Evolutionary conservation across 768 basidiomycete species (phyloP).

Genomic region (Mycena maculata): DNA sequence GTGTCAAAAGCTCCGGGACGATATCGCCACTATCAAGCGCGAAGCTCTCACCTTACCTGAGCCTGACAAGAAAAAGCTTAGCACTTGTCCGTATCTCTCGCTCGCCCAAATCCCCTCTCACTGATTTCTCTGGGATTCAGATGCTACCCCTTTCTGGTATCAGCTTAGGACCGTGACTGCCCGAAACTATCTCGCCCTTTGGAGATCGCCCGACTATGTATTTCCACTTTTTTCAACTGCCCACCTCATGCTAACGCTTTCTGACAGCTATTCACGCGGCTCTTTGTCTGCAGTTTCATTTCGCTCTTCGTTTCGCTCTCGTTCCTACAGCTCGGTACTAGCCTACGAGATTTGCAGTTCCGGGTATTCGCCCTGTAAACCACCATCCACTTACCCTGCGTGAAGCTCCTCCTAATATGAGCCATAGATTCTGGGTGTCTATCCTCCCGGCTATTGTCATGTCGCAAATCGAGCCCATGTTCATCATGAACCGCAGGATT

Average conservation of each 20-base stretch:
- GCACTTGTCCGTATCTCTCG: constrained; percentile 55
- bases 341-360: constrained; percentile 78
- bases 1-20: constrained; percentile 50
- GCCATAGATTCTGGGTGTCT: constrained; percentile 69
- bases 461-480: constrained; percentile 85
- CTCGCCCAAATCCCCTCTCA: neutral
- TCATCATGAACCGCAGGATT: constrained; percentile 73
- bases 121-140: constrained; percentile 44
- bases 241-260: too few relatives aligned
- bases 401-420: neutral
- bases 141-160: constrained; percentile 80
- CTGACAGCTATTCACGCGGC: constrained; percentile 84
- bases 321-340: constrained; percentile 79
- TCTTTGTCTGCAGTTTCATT: constrained; percentile 80
- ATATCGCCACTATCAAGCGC: constrained; percentile 61
- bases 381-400: neutral
- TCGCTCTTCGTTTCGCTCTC: constrained; percentile 81
- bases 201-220: constrained; percentile 89
- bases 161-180: constrained; percentile 76
- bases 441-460: constrained; percentile 82
- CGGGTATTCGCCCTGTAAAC: constrained; percentile 82
- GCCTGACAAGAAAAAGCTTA: constrained; percentile 52
- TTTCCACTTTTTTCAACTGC: too few relatives aligned
- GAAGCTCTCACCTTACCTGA: constrained; percentile 58
- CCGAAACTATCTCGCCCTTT: constrained; percentile 78